A percentile compares a stretch with the other conserved stretches of the same genome.
Conservation (phyloP, 441 rosid species). For the Pelargonium myrrhifolium region DNA sequence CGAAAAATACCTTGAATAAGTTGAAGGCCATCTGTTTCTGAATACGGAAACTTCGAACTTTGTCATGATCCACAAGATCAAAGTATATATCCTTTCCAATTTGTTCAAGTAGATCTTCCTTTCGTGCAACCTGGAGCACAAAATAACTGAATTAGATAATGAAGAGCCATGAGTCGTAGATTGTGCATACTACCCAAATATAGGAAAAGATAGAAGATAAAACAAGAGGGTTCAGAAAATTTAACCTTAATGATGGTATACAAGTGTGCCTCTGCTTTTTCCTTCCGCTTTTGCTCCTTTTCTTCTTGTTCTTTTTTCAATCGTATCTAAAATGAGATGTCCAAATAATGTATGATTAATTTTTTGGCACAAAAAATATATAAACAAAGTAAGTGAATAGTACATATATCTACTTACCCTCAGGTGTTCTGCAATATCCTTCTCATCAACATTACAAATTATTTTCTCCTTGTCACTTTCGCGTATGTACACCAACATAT, state of each 20-base stretch:
- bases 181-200: constrained; percentile 44
- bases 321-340: constrained; percentile 51
- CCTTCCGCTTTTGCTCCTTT: constrained; percentile 70
- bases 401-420: constrained; percentile 46
- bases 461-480: constrained; percentile 94
- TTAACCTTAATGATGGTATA: constrained; percentile 81
- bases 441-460: constrained; percentile 87
- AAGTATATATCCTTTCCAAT: constrained; percentile 66
- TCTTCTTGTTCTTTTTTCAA: constrained; percentile 92
- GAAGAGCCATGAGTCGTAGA: not conserved
- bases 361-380: no score
- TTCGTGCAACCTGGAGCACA: constrained; percentile 67
- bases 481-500: constrained; percentile 96
- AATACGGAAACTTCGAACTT: constrained; percentile 67
- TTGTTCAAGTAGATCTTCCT: constrained; percentile 78
- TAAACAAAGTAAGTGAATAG: no score
- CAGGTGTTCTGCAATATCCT: constrained; percentile 92
- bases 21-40: constrained; percentile 57
- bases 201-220: constrained; percentile 3
- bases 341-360: not conserved
- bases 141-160: constrained; percentile 38
- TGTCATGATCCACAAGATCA: constrained; percentile 78
- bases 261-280: constrained; percentile 88
- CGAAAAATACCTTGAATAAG: constrained; percentile 45
- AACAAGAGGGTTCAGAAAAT: constrained; percentile 9